Percentiles rank a stretch among this genome's conserved stretches.
Conservation (phyloP, 768 basidiomycete species). For the Lentinus brumalis region DNA sequence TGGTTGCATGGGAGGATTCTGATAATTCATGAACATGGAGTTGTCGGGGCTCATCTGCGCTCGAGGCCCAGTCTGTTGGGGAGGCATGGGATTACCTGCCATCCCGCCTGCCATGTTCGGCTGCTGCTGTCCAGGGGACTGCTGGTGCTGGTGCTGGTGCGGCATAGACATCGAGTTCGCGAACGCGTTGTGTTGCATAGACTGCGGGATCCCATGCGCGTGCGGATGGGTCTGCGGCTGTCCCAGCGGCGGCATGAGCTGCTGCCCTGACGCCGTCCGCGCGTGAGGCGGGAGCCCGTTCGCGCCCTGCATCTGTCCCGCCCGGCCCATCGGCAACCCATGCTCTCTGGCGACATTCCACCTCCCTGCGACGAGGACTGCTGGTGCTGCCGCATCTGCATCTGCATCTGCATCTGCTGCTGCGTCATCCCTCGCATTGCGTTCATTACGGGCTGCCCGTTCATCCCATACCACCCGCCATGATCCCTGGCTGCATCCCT, state of each 20-base stretch:
- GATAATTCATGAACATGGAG: conserved; percentile 47
- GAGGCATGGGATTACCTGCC: conserved; percentile 22
- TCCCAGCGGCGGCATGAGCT: conserved; percentile 48
- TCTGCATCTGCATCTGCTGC: conserved; percentile 31
- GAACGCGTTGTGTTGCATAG: conserved; percentile 38
- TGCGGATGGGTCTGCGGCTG: conserved; percentile 34
- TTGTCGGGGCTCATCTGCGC: conserved; percentile 50
- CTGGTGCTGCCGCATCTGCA: conserved; percentile 33
- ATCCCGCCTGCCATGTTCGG: conserved; percentile 18
- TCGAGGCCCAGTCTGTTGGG: conserved; percentile 44
- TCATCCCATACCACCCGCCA: conserved; percentile 41
- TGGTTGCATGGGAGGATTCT: conserved; percentile 36
- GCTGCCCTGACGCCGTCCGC: conserved; percentile 47
- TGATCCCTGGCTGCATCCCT: conserved; percentile 41
- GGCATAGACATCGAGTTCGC: conserved; percentile 40
- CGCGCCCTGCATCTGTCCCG: conserved; percentile 31
- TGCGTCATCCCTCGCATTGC: conserved; percentile 36
- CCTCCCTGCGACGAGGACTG: conserved; percentile 33
- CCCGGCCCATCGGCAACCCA: conserved; percentile 42
- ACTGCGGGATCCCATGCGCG: conserved; percentile 34
- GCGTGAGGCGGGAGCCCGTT: conserved; percentile 45
- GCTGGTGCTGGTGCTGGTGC: conserved; percentile 35
- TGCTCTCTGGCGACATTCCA: conserved; percentile 47
- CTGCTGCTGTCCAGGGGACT: conserved; percentile 40
- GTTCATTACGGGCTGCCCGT: conserved; percentile 42